Percentiles rank a stretch among this genome's conserved stretches.
phyloP scores from a whole-genome alignment of 345 rosid genomes.

The Chamaenerion angustifolium region DNA sequence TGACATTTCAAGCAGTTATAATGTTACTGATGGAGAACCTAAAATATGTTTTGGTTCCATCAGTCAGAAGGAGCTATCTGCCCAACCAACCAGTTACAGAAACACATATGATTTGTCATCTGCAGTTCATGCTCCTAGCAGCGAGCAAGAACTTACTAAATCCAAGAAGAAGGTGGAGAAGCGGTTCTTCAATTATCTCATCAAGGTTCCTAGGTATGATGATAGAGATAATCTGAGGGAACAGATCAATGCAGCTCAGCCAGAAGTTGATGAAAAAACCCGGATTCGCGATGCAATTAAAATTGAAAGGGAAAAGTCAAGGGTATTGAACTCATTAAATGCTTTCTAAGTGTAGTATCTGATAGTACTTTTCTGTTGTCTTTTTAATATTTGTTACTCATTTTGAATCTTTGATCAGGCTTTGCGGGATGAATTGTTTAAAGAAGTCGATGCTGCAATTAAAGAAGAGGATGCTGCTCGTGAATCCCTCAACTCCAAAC shows the following conservation, averaged over 20 bases:
- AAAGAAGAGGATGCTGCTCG: slow-evolving; percentile 52
- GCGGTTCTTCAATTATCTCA: slow-evolving; percentile 35
- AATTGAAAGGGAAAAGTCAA: slow-evolving; percentile 30
- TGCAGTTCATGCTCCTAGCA: slow-evolving; percentile 1
- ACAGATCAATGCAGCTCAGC: slow-evolving; percentile 39
- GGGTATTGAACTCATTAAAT: slow-evolving; percentile 22
- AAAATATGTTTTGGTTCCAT: slow-evolving; percentile 7
- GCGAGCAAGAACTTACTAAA: not conserved
- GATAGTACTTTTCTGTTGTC: slow-evolving; percentile 1
- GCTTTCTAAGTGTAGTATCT: not conserved
- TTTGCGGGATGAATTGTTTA: slow-evolving; percentile 22
- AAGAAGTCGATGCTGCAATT: slow-evolving; percentile 27
- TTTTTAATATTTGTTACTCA: slow-evolving; percentile 7
- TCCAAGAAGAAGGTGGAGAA: slow-evolving; percentile 27
- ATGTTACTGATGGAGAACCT: slow-evolving; percentile 3
- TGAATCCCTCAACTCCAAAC: slow-evolving; percentile 37
- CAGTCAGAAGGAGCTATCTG: slow-evolving; percentile 9
- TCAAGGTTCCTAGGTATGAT: slow-evolving; percentile 56
- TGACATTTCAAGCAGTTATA: slow-evolving; percentile 7
- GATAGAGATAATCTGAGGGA: slow-evolving; percentile 28
- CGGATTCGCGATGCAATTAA: slow-evolving; percentile 44
- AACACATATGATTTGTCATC: slow-evolving; percentile 4
- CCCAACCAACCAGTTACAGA: slow-evolving; percentile 5
- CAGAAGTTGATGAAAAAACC: slow-evolving; percentile 48
- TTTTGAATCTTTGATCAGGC: slow-evolving; percentile 36